A percentile compares a stretch with the other conserved stretches of the same genome.
phyloP scores from a whole-genome alignment of 2,329 filamentous ascomycete genomes.

The Pestalotiopsis sp. region DNA sequence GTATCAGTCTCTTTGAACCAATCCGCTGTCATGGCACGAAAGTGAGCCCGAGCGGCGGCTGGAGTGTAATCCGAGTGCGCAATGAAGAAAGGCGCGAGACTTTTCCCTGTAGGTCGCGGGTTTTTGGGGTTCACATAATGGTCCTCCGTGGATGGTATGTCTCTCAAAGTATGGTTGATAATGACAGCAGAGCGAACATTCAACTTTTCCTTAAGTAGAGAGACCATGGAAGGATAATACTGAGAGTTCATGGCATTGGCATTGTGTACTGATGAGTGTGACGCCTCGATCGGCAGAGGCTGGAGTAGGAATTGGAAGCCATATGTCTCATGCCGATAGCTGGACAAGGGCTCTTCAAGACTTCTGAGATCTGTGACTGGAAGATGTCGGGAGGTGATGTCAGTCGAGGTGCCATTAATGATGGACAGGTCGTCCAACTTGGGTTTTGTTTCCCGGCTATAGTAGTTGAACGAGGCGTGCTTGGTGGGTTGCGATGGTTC shows the following conservation, averaged over 20 bases:
- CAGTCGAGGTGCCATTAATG: not conserved
- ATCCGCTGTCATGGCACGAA: constrained; percentile 24
- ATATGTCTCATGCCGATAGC: not conserved
- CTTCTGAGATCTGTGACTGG: not conserved
- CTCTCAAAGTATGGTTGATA: constrained; percentile 3
- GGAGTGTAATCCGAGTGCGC: constrained; percentile 28
- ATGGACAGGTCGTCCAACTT: not conserved
- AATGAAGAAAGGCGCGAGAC: constrained; percentile 2
- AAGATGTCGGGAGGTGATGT: not conserved
- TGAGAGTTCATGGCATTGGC: not conserved
- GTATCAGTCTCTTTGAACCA: constrained; percentile 15
- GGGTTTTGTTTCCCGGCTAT: not conserved
- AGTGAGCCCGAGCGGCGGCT: constrained; percentile 24
- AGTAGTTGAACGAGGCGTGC: constrained; percentile 4
- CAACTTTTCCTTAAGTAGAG: not conserved
- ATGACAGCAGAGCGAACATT: not conserved
- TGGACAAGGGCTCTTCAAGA: not conserved
- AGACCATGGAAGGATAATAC: not conserved
- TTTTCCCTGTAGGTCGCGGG: not conserved
- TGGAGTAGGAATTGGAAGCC: constrained; percentile 3
- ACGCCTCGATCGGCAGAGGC: not conserved
- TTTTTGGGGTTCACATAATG: not conserved
- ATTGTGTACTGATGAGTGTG: not conserved
- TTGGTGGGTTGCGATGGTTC: not conserved
- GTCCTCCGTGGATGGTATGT: not conserved